Percentiles rank a stretch among this genome's conserved stretches.
Evolutionary conservation across 768 basidiomycete genomes (phyloP).

Genomic region (Calocera cornea): DNA sequence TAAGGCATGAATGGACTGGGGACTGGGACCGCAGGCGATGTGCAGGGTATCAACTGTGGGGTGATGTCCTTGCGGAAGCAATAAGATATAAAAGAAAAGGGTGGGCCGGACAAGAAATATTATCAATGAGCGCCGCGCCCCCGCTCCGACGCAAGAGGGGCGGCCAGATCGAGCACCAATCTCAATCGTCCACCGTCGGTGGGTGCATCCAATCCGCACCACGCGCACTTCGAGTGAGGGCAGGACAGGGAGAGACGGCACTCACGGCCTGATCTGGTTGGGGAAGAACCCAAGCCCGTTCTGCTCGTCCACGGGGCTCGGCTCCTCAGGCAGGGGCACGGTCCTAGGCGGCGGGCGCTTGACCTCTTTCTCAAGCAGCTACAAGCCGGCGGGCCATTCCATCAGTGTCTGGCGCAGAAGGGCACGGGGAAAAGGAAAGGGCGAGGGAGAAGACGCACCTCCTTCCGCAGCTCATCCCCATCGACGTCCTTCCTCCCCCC

Average conservation of each 20-base stretch:
- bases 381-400: neutral
- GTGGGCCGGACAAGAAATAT: neutral
- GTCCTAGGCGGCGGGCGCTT: conserved; percentile 70
- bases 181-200: too few species aligned
- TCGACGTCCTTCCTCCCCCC: conserved; percentile 37
- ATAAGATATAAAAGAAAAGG: neutral
- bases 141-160: neutral
- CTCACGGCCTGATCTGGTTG: neutral
- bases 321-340: conserved; percentile 35
- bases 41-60: neutral
- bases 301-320: conserved; percentile 1
- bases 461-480: conserved; percentile 67
- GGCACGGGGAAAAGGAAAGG: neutral
- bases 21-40: too few species aligned
- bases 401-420: too few species aligned
- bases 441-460: conserved; percentile 22
- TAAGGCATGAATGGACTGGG: neutral
- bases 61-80: conserved; percentile 4
- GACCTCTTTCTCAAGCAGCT: conserved; percentile 78
- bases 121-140: too few species aligned
- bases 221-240: neutral
- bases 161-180: too few species aligned
- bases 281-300: neutral
- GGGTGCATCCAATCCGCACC: neutral
- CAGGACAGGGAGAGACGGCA: neutral